phyloP scores from a whole-genome alignment of 208 protist species.

The Strigomonas culicis region DNA sequence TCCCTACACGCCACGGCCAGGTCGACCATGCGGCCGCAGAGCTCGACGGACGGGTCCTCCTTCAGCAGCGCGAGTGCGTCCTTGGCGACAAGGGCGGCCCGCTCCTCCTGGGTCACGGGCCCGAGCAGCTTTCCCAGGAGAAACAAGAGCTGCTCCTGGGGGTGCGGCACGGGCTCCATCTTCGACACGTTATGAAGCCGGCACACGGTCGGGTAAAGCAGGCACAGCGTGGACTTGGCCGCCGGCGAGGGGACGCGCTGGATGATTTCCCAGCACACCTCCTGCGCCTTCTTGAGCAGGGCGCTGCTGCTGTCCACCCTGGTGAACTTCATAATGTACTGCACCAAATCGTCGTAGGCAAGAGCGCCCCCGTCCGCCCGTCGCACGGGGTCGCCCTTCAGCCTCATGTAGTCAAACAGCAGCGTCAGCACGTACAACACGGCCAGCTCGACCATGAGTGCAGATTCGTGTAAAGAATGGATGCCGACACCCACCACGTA shows the following conservation, averaged over 20 bases:
- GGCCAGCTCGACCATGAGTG: slow-evolving; percentile 11
- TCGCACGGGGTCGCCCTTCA: slow-evolving; percentile 19
- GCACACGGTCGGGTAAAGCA: slow-evolving; percentile 50
- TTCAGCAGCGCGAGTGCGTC: slow-evolving; percentile 48
- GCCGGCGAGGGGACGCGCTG: slow-evolving; percentile 30
- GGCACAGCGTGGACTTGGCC: slow-evolving; percentile 43
- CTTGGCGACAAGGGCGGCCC: slow-evolving; percentile 35
- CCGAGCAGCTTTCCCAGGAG: slow-evolving; percentile 48
- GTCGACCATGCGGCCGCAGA: slow-evolving; percentile 66
- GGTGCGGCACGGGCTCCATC: slow-evolving; percentile 18
- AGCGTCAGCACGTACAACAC: slow-evolving; percentile 25
- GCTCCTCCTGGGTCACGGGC: slow-evolving; percentile 32
- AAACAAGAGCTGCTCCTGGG: slow-evolving; percentile 74
- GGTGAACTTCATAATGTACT: slow-evolving; percentile 12
- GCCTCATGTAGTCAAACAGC: slow-evolving; percentile 27
- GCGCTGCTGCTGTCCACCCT: slow-evolving; percentile 33
- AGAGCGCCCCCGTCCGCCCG: background rate
- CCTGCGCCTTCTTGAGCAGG: slow-evolving; percentile 46
- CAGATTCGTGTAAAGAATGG: slow-evolving; percentile 29
- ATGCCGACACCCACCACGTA: slow-evolving; percentile 24
- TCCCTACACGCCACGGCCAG: slow-evolving; percentile 46
- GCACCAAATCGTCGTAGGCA: background rate
- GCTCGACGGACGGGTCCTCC: slow-evolving; percentile 62
- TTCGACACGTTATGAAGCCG: slow-evolving; percentile 40
- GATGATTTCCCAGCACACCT: slow-evolving; percentile 49